Evolutionary conservation across 768 basidiomycete genomes (phyloP).

Genomic region (Gelatoporia subvermispora): DNA sequence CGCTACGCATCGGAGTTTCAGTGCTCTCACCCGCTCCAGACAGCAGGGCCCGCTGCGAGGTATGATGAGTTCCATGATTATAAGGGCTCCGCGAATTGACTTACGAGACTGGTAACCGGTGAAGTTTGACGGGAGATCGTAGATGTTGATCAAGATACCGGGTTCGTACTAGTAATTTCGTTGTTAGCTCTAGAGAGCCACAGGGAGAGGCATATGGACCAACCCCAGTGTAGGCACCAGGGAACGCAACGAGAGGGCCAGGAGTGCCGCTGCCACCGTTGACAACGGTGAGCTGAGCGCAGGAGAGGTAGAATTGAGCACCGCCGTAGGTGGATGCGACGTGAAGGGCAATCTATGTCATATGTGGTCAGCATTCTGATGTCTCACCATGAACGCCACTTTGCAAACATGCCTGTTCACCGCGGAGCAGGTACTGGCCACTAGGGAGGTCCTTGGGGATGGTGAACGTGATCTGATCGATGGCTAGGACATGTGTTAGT

Average conservation of each 20-base stretch:
- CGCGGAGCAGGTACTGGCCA: slow-evolving; percentile 28
- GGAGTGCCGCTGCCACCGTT: slow-evolving; percentile 25
- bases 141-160: slow-evolving; percentile 22
- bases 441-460: slow-evolving; percentile 22
- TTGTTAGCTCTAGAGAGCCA: neutral
- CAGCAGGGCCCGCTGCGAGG: too few relatives aligned
- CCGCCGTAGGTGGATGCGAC: slow-evolving; percentile 20
- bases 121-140: slow-evolving; percentile 22
- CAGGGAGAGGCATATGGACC: neutral
- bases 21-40: too few relatives aligned
- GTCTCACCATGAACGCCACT: slow-evolving; percentile 1
- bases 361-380: too few relatives aligned
- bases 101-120: slow-evolving; percentile 12
- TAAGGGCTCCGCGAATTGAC: too few relatives aligned
- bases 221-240: slow-evolving; percentile 26
- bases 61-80: too few relatives aligned
- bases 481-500: slow-evolving; percentile 9
- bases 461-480: slow-evolving; percentile 22
- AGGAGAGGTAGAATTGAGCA: slow-evolving; percentile 27
- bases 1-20: too few relatives aligned
- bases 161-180: neutral
- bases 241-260: slow-evolving; percentile 25
- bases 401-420: slow-evolving; percentile 28
- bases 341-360: neutral
- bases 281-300: slow-evolving; percentile 27